A percentile compares a stretch with the other conserved stretches of the same genome.
Evolutionary conservation across 352 stramenopile genomes (phyloP).

Genomic region (Globisporangium emineosum): DNA sequence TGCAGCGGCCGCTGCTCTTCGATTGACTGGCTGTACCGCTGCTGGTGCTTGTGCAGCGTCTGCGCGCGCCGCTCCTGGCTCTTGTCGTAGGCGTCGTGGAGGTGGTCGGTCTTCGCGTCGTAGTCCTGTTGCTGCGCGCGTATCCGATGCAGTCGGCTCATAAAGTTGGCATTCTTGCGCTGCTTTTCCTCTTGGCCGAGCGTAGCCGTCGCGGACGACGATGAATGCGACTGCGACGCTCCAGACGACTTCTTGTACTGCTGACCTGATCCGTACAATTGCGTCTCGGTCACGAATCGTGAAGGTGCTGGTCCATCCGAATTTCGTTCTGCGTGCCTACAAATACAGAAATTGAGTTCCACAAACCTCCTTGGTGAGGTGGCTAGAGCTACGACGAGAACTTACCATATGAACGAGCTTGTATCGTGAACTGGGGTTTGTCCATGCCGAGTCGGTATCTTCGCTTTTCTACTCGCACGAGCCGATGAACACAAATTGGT

Average conservation of each 20-base stretch:
- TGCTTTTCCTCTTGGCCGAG: constrained; percentile 56
- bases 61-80: constrained; percentile 34
- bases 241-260: constrained; percentile 6
- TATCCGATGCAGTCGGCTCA: constrained; percentile 38
- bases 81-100: constrained; percentile 25
- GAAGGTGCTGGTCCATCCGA: neutral
- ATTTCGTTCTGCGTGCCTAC: constrained; percentile 10
- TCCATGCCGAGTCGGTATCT: constrained; percentile 39
- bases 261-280: constrained; percentile 34
- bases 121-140: constrained; percentile 36
- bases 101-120: constrained; percentile 22
- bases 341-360: too few relatives aligned
- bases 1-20: constrained; percentile 27
- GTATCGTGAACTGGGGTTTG: constrained; percentile 36
- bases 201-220: constrained; percentile 14
- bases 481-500: neutral
- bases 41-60: constrained; percentile 39
- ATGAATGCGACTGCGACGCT: neutral
- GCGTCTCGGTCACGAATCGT: constrained; percentile 39
- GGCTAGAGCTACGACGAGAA: neutral
- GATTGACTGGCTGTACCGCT: constrained; percentile 34
- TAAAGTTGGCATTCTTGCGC: constrained; percentile 29
- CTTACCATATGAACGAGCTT: constrained; percentile 30
- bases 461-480: constrained; percentile 22
- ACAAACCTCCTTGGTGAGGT: neutral